phyloP scores from a whole-genome alignment of 257 asterid genomes.

The Rauvolfia tetraphylla region DNA sequence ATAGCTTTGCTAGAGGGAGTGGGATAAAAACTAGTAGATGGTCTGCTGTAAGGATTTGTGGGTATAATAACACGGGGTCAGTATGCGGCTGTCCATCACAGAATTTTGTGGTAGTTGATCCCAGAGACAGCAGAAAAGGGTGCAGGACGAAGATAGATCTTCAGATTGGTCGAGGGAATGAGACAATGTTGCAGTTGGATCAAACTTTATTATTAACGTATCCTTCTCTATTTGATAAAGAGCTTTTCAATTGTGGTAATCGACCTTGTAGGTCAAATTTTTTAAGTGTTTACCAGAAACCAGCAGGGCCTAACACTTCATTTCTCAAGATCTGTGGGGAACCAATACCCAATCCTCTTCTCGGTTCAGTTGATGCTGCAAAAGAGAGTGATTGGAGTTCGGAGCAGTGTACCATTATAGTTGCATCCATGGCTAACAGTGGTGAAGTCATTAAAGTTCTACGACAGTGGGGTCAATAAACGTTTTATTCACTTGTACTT shows the following conservation, averaged over 20 bases:
- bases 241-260: constrained; percentile 45
- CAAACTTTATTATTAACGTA: constrained; percentile 61
- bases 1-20: constrained; percentile 52
- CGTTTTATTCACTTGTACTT: too few species aligned
- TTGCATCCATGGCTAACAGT: constrained; percentile 45
- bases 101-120: constrained; percentile 58
- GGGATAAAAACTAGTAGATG: constrained; percentile 43
- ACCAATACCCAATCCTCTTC: constrained; percentile 45
- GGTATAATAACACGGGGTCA: constrained; percentile 59
- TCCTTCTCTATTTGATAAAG: constrained; percentile 37
- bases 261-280: constrained; percentile 49
- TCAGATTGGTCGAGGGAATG: constrained; percentile 39
- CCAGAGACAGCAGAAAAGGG: constrained; percentile 53
- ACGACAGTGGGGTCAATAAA: too few species aligned
- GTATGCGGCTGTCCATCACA: constrained; percentile 65
- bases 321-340: constrained; percentile 69
- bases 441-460: too few species aligned
- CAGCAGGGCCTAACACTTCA: constrained; percentile 74
- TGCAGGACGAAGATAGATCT: constrained; percentile 68
- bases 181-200: constrained; percentile 55
- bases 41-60: constrained; percentile 81
- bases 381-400: constrained; percentile 40
- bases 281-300: constrained; percentile 64
- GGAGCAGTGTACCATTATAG: constrained; percentile 57
- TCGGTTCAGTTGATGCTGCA: constrained; percentile 8